phyloP scores from a whole-genome alignment of 2,329 filamentous ascomycete genomes.

The Pseudohalonectria lignicola region DNA sequence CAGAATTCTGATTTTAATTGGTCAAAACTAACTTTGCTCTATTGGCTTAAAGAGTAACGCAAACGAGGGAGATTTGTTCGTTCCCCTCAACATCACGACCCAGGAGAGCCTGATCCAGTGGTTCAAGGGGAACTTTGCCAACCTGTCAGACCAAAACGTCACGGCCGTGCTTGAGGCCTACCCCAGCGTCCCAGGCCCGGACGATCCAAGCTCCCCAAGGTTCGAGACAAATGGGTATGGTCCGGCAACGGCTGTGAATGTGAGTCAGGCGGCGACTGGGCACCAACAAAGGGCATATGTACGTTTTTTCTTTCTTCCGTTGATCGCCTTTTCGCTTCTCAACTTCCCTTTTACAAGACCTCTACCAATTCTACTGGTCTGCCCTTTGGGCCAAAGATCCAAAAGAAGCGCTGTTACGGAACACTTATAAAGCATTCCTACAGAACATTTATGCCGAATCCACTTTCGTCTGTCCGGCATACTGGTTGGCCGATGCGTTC shows the following conservation, averaged over 20 bases:
- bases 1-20: no score
- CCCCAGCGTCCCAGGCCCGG: conserved; percentile 12
- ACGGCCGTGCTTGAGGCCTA: conserved; percentile 11
- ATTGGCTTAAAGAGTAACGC: conserved; percentile 35
- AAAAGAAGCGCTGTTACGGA: no score
- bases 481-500: conserved; percentile 38
- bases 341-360: no score
- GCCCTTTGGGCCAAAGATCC: no score
- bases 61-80: conserved; percentile 36
- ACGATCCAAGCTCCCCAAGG: conserved; percentile 2
- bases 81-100: conserved; percentile 29
- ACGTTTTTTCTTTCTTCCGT: neutral
- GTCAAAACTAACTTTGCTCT: conserved; percentile 1
- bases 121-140: conserved; percentile 25
- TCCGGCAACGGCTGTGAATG: conserved; percentile 33
- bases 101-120: conserved; percentile 25
- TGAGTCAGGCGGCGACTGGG: conserved; percentile 34
- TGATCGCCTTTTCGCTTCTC: no score
- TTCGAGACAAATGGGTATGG: conserved; percentile 24
- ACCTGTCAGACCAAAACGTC: conserved; percentile 26
- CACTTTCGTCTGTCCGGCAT: conserved; percentile 40
- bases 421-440: no score
- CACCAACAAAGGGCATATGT: conserved; percentile 37
- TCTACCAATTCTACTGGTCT: no score
- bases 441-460: conserved; percentile 38